phyloP scores from a whole-genome alignment of 2,329 filamentous ascomycete genomes.

The Ceratocystis albifundus region DNA sequence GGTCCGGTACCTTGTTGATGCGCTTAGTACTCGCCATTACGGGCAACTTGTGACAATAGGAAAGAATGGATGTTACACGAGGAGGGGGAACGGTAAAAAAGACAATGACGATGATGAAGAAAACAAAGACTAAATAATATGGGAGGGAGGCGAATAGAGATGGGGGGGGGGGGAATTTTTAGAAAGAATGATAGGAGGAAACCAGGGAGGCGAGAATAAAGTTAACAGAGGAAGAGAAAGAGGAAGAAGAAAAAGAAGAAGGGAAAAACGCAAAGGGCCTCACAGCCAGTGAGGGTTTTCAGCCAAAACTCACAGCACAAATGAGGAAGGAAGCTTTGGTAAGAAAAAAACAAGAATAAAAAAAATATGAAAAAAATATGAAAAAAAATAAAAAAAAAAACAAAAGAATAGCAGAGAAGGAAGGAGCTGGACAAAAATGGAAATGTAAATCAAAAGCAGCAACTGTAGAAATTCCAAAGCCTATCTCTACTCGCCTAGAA shows the following conservation, averaged over 20 bases:
- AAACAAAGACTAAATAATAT: too few relatives aligned
- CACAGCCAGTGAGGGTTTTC: background rate
- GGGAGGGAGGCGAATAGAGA: too few relatives aligned
- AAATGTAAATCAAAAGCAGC: slow-evolving; percentile 1
- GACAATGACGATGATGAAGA: too few relatives aligned
- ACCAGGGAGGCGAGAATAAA: too few relatives aligned
- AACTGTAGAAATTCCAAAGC: background rate
- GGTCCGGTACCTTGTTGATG: slow-evolving; percentile 34
- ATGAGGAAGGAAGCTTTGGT: slow-evolving; percentile 9
- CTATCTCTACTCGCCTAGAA: background rate
- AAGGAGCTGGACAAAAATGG: slow-evolving; percentile 6
- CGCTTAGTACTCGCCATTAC: slow-evolving; percentile 35
- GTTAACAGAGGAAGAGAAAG: background rate
- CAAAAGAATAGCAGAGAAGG: background rate
- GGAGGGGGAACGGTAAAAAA: too few relatives aligned
- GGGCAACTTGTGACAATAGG: background rate
- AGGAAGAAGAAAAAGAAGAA: background rate
- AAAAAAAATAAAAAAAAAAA: too few relatives aligned
- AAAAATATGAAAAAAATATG: background rate
- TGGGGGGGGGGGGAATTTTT: too few relatives aligned
- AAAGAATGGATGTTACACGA: background rate
- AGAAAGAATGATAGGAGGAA: background rate
- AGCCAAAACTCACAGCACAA: background rate
- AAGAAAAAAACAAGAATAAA: background rate
- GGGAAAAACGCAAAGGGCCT: background rate